Evolutionary conservation across 2,329 filamentous ascomycete species (phyloP), one percentile per base, ranked within the genome.

Genomic region (Sporothrix variecibatus): DNA sequence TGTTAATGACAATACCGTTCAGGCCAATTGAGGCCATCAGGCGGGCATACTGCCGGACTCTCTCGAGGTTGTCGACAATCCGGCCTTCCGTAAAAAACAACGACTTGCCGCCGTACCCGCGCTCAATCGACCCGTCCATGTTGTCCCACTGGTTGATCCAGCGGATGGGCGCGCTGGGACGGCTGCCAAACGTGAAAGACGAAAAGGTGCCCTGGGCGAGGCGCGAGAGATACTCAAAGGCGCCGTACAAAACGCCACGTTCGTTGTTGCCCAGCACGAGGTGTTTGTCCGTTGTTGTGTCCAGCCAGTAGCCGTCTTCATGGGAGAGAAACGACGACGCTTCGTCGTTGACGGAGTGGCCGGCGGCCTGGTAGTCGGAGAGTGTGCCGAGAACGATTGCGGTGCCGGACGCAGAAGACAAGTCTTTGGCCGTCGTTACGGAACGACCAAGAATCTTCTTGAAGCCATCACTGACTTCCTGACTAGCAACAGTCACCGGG

Each of bases 131-230:
- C 15, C 91, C 87, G 74, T 91, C 87, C 79, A 93, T 83, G 76
- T 93, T 93, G 79, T 93, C 90, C 91, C 91, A 93, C 76, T 93
- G 87, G 78, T 93, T 93, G 0, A 89, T 87, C 91, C 91, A 93
- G 76, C 91, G 86, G 58, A 93, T 87, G 0, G 87, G 87, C 0
- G 87, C 89, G 73, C 86, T 84, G 0, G 90, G 90, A 76, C 87
- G 91, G 9, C 85, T 86, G 2, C 85, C 81, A 65, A 85, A 85
- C 4, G 85, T 79, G 0, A 85, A 83, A 1, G 83, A 77, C 0
- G 84, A 84, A 74, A 89, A 83, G 64, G 90, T 86, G 31, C 86
- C 87, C 79, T 90, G 90, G 0, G 87, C 88, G n/a, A 93, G 83
- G 80, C 87, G 85, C 1, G 88, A 90, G 11, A 93, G 84, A 76